These are phyloP conservation scores for Diplodia sapinea DNA, from an alignment of 2,329 filamentous ascomycete species.

Conservation along the genomic window DNA sequence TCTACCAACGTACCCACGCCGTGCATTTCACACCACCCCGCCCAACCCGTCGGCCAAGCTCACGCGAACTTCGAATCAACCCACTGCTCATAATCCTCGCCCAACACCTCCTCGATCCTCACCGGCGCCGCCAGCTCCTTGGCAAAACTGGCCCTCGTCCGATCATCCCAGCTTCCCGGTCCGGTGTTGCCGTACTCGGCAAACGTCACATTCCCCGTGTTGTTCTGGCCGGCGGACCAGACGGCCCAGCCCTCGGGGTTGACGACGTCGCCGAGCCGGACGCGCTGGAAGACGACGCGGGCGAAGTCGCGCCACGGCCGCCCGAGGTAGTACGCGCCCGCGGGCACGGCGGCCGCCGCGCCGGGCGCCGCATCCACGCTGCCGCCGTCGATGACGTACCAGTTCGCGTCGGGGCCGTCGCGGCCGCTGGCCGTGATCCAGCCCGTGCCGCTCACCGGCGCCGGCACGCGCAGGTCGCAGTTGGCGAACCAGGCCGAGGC, in stretches of 20 bases:
- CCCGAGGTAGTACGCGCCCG: slow-evolving; percentile 53
- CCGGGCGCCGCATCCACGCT: slow-evolving; percentile 49
- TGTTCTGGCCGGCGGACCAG: slow-evolving; percentile 46
- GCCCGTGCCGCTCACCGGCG: slow-evolving; percentile 21
- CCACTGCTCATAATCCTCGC: slow-evolving; percentile 51
- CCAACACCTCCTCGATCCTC: slow-evolving; percentile 54
- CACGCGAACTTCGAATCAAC: slow-evolving; percentile 45
- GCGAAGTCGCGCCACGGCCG: slow-evolving; percentile 57
- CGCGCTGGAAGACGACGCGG: slow-evolving; percentile 56
- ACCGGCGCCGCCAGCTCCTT: slow-evolving; percentile 36
- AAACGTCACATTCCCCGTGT: slow-evolving; percentile 29
- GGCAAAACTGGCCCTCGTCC: slow-evolving; percentile 33
- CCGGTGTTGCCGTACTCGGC: slow-evolving; percentile 63
- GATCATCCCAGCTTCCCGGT: slow-evolving; percentile 55
- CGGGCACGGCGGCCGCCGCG: slow-evolving; percentile 39
- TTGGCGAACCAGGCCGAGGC: slow-evolving; percentile 54
- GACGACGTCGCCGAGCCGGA: slow-evolving; percentile 59
- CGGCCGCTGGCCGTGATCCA: slow-evolving; percentile 39
- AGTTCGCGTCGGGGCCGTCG: slow-evolving; percentile 39
- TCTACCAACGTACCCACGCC: too few species aligned
- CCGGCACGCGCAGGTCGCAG: slow-evolving; percentile 34
- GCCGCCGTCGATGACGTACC: slow-evolving; percentile 61
- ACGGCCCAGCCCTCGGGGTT: slow-evolving; percentile 62
- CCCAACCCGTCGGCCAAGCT: too few species aligned
- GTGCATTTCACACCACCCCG: too few species aligned